Evolutionary conservation across 1,139 yeast species (phyloP).

Genomic region (Geotrichum siamense): DNA sequence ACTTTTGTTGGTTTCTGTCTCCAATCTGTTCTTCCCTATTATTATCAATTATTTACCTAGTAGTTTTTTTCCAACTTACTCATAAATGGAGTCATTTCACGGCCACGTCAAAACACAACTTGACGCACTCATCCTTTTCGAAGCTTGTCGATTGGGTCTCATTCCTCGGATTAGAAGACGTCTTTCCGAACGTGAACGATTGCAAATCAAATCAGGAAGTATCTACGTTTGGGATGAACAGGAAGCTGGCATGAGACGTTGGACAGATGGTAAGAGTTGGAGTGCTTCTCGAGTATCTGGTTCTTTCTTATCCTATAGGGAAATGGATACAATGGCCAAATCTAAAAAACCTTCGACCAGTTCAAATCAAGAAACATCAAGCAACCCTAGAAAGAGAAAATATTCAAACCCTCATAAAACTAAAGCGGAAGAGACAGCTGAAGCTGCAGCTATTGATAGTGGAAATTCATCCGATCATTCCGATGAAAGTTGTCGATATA

Average conservation of each 20-base stretch:
- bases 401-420: conserved; percentile 11
- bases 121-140: conserved; percentile 51
- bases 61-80: too few species aligned
- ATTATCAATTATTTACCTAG: too few species aligned
- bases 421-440: not conserved
- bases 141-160: conserved; percentile 45
- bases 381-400: conserved; percentile 13
- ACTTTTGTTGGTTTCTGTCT: too few species aligned
- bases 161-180: conserved; percentile 47
- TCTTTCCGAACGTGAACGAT: conserved; percentile 45
- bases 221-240: conserved; percentile 56
- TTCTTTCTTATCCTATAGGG: conserved; percentile 48
- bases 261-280: conserved; percentile 64
- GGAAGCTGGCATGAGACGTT: conserved; percentile 53
- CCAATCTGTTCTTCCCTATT: too few species aligned
- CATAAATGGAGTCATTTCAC: conserved; percentile 49
- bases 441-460: conserved; percentile 13
- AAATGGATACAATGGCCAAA: conserved; percentile 38
- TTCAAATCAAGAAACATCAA: not conserved
- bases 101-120: conserved; percentile 46
- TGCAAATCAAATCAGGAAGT: conserved; percentile 43
- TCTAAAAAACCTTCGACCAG: not conserved
- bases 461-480: conserved; percentile 13
- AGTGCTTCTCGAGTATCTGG: conserved; percentile 55
- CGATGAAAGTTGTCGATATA: conserved; percentile 35